Evolutionary conservation across 2,329 filamentous ascomycete species (phyloP), one percentile per base, ranked within the genome.

Genomic region (Scopulariopsis brevicaulis): DNA sequence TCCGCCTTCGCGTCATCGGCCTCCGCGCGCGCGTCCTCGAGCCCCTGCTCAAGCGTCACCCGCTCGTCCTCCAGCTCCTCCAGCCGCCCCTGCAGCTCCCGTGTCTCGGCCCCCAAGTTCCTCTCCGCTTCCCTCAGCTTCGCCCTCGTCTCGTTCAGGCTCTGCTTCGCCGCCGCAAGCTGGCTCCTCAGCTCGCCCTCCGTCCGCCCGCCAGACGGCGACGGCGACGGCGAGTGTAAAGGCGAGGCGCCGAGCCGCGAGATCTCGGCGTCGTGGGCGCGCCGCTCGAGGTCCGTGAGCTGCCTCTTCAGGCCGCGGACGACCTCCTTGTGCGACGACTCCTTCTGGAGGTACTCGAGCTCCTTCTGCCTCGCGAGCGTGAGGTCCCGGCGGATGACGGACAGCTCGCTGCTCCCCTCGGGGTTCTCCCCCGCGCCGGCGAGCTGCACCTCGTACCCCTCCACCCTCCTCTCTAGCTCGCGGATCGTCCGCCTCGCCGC

Each of bases 361-460:
- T 90, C 86, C 62, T 83, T 86, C 65, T 83, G 79, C n/a, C 85
- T 79, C 4, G 85, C 80, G 35, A 78, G 77, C 1, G 81, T 77
- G 7, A 90, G 74, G 64, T 86, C 84, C 50, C 80, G 80, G 25
- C 82, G 82, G 48, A 89, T 73, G 25, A 81, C 67, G 11, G 81
- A 83, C 20, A 88, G 64, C 61, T 87, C 83, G 60, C 75, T 73
- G 61, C 72, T 73, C 20, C 75, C 77, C 34, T 77, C 74, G 4
- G 65, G 64, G 20, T 72, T 63, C n/a, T 24, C 20, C 28, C 46
- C 32, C 18, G 62, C 61, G 12, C 67, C 65, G n/a, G 70, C 71
- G 14, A 74, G 69, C 60, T 72, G 71, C 28, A 67, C 69, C 58
- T 83, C 77, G 62, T 80, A 79, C 57, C 83, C 78, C 52, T 80